Percentiles rank a stretch among this genome's conserved stretches.
Evolutionary conservation across 1,139 yeast species (phyloP).

Genomic region (Debaryomyces nepalensis): DNA sequence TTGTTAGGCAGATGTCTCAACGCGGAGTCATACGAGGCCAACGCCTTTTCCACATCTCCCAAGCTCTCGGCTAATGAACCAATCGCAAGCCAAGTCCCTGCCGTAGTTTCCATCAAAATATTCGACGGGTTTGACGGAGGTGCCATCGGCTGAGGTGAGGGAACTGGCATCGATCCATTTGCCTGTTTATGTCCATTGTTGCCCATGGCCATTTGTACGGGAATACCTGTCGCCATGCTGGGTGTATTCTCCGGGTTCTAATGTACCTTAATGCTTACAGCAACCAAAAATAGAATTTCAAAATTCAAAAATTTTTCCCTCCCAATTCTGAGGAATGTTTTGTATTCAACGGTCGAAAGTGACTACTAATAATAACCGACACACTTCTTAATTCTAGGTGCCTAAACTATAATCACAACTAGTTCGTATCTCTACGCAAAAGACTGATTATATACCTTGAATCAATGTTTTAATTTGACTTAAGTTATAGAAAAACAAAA

Average conservation of each 20-base stretch:
- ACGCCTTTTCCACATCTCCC: conserved; percentile 89
- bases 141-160: conserved; percentile 20
- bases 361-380: conserved; percentile 2
- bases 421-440: neutral
- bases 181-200: conserved; percentile 20
- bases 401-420: too few relatives aligned
- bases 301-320: conserved; percentile 3
- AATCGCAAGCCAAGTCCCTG: conserved; percentile 91
- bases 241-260: neutral
- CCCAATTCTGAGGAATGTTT: neutral
- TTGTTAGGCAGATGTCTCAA: conserved; percentile 85
- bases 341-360: conserved; percentile 3
- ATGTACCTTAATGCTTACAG: neutral
- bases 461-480: conserved; percentile 1
- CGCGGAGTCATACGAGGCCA: conserved; percentile 88
- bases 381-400: too few relatives aligned
- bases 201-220: conserved; percentile 24
- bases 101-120: conserved; percentile 65
- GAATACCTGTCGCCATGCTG: conserved; percentile 24
- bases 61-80: conserved; percentile 89
- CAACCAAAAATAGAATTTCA: conserved; percentile 1
- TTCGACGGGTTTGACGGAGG: conserved; percentile 20
- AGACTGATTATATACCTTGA: neutral
- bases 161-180: conserved; percentile 21
- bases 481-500: conserved; percentile 7